A percentile compares a stretch with the other conserved stretches of the same genome.
Evolutionary conservation across 2,329 filamentous ascomycete species (phyloP).

Genomic region (Fonsecaea pugnacius): DNA sequence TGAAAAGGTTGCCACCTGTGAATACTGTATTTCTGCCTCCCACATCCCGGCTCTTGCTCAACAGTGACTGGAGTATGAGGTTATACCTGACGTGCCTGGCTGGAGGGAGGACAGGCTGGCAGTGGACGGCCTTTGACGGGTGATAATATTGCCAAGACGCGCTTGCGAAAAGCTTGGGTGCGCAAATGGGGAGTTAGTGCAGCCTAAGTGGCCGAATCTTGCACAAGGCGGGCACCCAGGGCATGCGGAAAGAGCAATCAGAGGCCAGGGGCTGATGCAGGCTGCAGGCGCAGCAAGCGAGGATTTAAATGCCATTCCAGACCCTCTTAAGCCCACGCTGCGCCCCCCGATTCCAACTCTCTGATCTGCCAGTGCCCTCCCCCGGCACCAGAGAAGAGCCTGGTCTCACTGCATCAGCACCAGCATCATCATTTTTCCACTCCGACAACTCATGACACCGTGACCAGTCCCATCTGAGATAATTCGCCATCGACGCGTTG

Average conservation of each 20-base stretch:
- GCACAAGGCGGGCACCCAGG: conserved; percentile 10
- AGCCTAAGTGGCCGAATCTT: conserved; percentile 9
- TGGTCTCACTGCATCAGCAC: neutral
- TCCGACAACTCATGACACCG: conserved; percentile 1
- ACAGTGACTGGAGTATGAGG: neutral
- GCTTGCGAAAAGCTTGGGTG: conserved; percentile 26
- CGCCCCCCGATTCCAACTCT: conserved; percentile 31
- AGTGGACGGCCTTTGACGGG: neutral
- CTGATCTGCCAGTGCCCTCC: conserved; percentile 19
- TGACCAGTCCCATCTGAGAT: neutral
- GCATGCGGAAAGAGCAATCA: conserved; percentile 28
- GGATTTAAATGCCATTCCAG: conserved; percentile 34
- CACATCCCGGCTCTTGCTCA: neutral
- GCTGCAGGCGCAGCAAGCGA: conserved; percentile 32
- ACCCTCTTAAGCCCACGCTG: conserved; percentile 32
- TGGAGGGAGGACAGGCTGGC: neutral
- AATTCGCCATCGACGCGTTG: neutral
- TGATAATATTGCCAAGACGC: conserved; percentile 10
- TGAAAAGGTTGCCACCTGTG: neutral
- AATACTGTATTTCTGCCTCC: neutral
- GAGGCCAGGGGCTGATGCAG: conserved; percentile 28
- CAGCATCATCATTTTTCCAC: conserved; percentile 1
- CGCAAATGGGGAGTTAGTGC: conserved; percentile 18
- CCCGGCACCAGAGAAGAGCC: conserved; percentile 8
- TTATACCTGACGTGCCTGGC: neutral